Base-by-base conservation (phyloP, 177 flowering plant species). In the Vitis hybrid region DNA sequence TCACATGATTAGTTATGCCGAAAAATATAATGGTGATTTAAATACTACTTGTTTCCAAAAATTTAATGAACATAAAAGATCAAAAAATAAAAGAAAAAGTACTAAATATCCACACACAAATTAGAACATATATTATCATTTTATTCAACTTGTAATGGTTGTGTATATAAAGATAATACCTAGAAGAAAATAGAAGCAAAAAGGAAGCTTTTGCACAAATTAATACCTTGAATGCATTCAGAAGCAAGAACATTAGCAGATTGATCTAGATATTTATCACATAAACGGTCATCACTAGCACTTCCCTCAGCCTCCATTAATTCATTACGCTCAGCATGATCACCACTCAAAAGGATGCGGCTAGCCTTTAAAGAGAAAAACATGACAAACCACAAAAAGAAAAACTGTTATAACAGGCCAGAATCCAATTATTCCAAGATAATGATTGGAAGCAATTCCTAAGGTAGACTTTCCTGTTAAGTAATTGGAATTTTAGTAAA, bases 211-310 rank as follows among this genome's bases (percentile, higher is more conserved):
- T 18, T 9, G 22, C 21, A 49, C 62, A 59, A 9, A 26, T 10
- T 11, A 14, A 65, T 87, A 94, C 97, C 95, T 81, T 58, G 72
- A 29, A 0, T 12, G 50, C 81, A 82, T 67, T 75, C 79, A 70
- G 82, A 78, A 66, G 85, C 67, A 61, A 93, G 77, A 52, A 82
- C 65, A n/a, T 77, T 61, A 13, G 84, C 77, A 61, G 84, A 89
- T 70, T 81, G 81, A 73, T 73, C 57, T 58, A 93, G 79, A 79
- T 89, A 96, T 60, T 59, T 78, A 69, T 85, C 81, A 69, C 83
- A 80, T 29, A 86, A 33, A 57, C 79, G 77, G 72, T 79, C 74
- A 69, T 82, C 89, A 70, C 64, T 65, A 2, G 60, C 60, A 72
- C 66, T 77, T 50, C 51, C 85, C 66, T 86, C 91, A 21, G 75